Base-by-base conservation (phyloP, 2,329 filamentous ascomycete species). In the Ophiostoma tasmaniense region DNA sequence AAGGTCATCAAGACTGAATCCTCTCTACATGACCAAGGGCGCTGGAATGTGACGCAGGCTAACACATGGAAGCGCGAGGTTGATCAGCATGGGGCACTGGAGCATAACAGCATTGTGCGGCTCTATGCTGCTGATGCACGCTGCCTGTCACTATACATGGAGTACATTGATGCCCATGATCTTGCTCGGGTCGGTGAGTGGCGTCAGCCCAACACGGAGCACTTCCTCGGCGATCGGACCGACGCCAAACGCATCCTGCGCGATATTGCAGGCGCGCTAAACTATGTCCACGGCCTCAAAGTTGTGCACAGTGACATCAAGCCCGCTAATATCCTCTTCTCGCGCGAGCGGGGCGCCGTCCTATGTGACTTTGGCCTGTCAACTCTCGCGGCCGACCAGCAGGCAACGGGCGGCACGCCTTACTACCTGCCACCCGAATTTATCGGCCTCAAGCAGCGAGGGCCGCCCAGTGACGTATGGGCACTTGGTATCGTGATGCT, bases 391-490 rank as follows among this genome's bases (percentile, higher is more conserved):
- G 11, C 33, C 2, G 25, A 11, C 20, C 20, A 64, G 3, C 79
- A 81, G 14, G 82, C 80, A 2, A 80, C 80, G 25, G 42, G 85
- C 33, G 85, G 85, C 66, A 88, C 85, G 17, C 85, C 85, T 14
- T 87, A 86, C 76, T 88, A 88, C 74, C 81, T 88, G 25, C 85
- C 85, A 0, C 85, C 85, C 28, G 85, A 88, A 75, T 88, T 86
- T 74, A 85, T 87, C 70, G 83, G 82, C 14, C 77, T 80, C 67
- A 84, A 83, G 75, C 78, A 81, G 64, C 84, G 85, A 39, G 85
- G 85, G 3, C 76, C 82, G 3, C 78, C 84, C 1, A 85, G 84
- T 37, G 85, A 87, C 72, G 84, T 87, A 10, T 87, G 85, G 85
- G 85, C 84, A 0, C 77, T 87, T 37, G 85, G 85, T 64, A 79